These are phyloP conservation scores for Aegilops sharonensis DNA, from an alignment of 176 grass and related monocot genomes.

Conservation along the genomic window DNA sequence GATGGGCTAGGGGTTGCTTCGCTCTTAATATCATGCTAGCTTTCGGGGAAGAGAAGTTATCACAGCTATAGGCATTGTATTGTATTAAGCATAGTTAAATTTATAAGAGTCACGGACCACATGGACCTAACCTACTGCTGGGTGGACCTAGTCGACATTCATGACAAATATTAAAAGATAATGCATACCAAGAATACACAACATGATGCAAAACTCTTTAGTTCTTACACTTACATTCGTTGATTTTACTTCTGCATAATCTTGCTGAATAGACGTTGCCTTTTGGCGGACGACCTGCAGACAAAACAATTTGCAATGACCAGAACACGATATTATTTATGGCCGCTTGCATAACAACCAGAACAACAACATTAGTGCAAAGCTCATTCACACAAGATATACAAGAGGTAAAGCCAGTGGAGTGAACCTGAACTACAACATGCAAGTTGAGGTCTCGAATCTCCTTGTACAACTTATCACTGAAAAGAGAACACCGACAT, in stretches of 20 bases:
- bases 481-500: constrained; percentile 42
- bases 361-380: neutral
- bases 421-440: constrained; percentile 91
- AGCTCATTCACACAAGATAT: constrained; percentile 8
- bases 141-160: neutral
- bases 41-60: neutral
- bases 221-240: constrained; percentile 54
- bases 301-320: constrained; percentile 24
- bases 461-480: constrained; percentile 98
- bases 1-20: neutral
- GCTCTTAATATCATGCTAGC: neutral
- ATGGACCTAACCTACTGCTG: neutral
- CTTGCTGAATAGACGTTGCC: constrained; percentile 97
- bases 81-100: neutral
- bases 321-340: constrained; percentile 12
- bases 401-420: neutral
- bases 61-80: neutral
- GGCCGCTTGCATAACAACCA: neutral
- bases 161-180: neutral
- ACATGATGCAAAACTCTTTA: neutral
- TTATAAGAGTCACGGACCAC: neutral
- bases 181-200: neutral
- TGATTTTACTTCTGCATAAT: constrained; percentile 94
- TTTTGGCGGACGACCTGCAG: constrained; percentile 93
- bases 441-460: constrained; percentile 96